Conservation (phyloP, 2,329 filamentous ascomycete genomes). For the Amphichorda felina region DNA sequence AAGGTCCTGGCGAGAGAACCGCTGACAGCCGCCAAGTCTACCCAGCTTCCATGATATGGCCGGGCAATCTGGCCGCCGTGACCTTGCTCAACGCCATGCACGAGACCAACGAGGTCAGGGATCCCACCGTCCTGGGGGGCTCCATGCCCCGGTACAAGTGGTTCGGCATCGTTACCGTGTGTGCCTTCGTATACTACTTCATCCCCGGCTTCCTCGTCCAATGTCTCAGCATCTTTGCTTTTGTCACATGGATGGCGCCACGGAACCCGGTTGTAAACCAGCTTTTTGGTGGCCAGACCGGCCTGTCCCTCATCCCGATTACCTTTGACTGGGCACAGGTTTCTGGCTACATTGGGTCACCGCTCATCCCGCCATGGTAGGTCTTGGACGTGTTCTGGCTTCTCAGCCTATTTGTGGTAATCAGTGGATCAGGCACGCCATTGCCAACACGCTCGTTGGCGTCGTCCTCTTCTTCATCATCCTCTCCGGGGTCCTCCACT, state of each 20-base stretch:
- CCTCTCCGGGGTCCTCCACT: constrained; percentile 49
- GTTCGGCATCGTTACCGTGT: constrained; percentile 46
- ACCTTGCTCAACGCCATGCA: constrained; percentile 64
- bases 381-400: constrained; percentile 9
- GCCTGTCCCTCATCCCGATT: constrained; percentile 56
- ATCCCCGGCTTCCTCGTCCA: constrained; percentile 59
- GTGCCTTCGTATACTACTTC: constrained; percentile 54
- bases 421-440: constrained; percentile 42
- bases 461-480: constrained; percentile 54
- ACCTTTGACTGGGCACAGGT: constrained; percentile 71
- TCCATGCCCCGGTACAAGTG: constrained; percentile 53
- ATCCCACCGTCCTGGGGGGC: constrained; percentile 47
- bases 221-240: constrained; percentile 58
- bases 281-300: constrained; percentile 57
- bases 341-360: constrained; percentile 55
- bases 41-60: constrained; percentile 66
- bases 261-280: constrained; percentile 59
- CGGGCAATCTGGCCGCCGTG: constrained; percentile 52
- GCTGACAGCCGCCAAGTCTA: constrained; percentile 31
- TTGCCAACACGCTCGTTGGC: constrained; percentile 60
- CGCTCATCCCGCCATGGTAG: constrained; percentile 57
- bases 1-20: neutral
- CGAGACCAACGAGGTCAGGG: constrained; percentile 38
- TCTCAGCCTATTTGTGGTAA: neutral
- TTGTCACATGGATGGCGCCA: constrained; percentile 61